These are phyloP conservation scores for Geranomyces michiganensis DNA, from an alignment of 192 early-diverging fungal species.

Conservation along the genomic window DNA sequence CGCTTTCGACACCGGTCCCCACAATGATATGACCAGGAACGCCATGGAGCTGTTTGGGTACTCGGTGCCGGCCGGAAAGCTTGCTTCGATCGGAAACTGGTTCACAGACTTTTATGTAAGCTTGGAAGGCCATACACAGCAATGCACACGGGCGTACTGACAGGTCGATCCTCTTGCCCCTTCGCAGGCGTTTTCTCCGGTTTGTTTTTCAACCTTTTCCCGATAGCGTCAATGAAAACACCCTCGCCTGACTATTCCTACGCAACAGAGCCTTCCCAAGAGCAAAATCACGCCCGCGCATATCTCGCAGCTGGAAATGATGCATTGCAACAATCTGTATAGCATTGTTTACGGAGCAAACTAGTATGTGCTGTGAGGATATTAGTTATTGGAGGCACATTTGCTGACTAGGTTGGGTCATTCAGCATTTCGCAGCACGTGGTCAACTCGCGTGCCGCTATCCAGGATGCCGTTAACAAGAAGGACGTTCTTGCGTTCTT, in stretches of 20 bases:
- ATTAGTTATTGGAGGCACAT: too few relatives aligned
- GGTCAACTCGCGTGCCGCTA: slow-evolving; percentile 24
- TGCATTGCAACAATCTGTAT: slow-evolving; percentile 37
- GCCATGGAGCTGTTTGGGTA: slow-evolving; percentile 22
- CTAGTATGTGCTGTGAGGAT: too few relatives aligned
- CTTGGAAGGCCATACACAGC: too few relatives aligned
- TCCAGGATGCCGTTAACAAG: slow-evolving; percentile 16
- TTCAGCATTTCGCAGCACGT: slow-evolving; percentile 34
- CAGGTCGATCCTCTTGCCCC: too few relatives aligned
- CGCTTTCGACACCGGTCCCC: slow-evolving; percentile 36
- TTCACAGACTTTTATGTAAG: slow-evolving; percentile 37
- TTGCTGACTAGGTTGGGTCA: too few relatives aligned
- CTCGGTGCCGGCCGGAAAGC: slow-evolving; percentile 7
- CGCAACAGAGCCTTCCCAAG: background rate
- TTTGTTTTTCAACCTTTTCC: background rate
- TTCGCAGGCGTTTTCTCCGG: slow-evolving; percentile 29
- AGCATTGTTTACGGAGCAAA: too few relatives aligned
- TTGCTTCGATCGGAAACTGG: slow-evolving; percentile 27
- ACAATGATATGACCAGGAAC: slow-evolving; percentile 37
- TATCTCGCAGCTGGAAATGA: slow-evolving; percentile 25
- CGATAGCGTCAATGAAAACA: background rate
- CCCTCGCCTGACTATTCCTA: background rate
- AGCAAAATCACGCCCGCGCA: slow-evolving; percentile 17
- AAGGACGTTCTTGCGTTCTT: slow-evolving; percentile 16
- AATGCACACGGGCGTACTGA: too few relatives aligned